phyloP scores from a whole-genome alignment of 768 basidiomycete species.

The Suillus clintonianus region DNA sequence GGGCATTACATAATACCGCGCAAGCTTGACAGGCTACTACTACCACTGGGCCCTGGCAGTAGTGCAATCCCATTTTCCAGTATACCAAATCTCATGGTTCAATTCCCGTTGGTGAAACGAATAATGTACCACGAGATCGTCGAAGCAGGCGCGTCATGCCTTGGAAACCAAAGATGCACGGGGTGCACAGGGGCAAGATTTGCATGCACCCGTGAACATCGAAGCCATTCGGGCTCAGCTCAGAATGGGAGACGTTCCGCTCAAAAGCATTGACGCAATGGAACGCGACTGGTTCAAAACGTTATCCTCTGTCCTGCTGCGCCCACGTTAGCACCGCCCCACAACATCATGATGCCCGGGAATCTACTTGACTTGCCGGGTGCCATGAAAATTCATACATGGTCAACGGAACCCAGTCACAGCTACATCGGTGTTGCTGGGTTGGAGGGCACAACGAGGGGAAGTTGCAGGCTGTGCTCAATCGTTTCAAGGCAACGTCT shows the following conservation, averaged over 20 bases:
- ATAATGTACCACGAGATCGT: constrained; percentile 45
- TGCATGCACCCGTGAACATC: constrained; percentile 32
- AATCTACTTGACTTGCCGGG: constrained; percentile 52
- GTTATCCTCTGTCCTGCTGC: constrained; percentile 46
- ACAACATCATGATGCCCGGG: constrained; percentile 48
- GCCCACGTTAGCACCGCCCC: constrained; percentile 48
- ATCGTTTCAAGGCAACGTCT: constrained; percentile 13
- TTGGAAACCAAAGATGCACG: constrained; percentile 44
- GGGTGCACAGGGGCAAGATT: constrained; percentile 33
- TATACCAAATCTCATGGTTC: no score
- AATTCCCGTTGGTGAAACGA: no score
- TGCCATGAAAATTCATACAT: constrained; percentile 39
- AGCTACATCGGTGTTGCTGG: constrained; percentile 44
- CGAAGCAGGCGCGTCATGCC: constrained; percentile 34
- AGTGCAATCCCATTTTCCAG: no score
- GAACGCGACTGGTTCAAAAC: constrained; percentile 36
- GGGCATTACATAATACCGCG: background rate
- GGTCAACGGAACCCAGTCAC: constrained; percentile 42
- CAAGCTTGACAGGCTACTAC: background rate
- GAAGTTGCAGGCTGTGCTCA: constrained; percentile 44
- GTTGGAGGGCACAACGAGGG: constrained; percentile 51
- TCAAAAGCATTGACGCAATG: constrained; percentile 41
- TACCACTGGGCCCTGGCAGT: no score
- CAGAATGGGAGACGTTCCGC: constrained; percentile 44
- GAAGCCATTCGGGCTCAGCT: constrained; percentile 46